Conservation (phyloP, 1,139 yeast genomes). For the Candida gigantensis region DNA sequence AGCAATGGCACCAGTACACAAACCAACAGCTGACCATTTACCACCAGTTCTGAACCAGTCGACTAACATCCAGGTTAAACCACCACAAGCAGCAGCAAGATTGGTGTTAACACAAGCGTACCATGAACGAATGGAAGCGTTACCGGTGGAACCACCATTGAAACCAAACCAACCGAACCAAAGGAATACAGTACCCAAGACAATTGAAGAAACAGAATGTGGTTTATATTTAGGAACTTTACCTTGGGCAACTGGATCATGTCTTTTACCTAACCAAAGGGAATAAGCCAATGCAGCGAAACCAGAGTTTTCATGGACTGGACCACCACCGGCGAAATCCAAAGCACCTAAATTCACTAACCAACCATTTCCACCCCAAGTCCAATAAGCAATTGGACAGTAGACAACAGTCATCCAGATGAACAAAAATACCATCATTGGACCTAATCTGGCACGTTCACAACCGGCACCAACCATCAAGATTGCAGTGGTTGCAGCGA, state of each 20-base stretch:
- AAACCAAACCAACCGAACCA: constrained; percentile 99
- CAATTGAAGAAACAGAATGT: constrained; percentile 84
- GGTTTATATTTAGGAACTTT: constrained; percentile 88
- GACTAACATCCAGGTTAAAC: constrained; percentile 88
- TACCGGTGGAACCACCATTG: constrained; percentile 97
- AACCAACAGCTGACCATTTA: constrained; percentile 93
- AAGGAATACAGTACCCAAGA: constrained; percentile 89
- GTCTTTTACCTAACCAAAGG: constrained; percentile 85
- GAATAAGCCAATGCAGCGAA: constrained; percentile 95
- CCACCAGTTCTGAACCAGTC: constrained; percentile 88
- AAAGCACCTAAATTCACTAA: constrained; percentile 75
- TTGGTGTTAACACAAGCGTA: constrained; percentile 92
- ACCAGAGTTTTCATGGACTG: constrained; percentile 94
- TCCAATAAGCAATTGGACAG: constrained; percentile 95
- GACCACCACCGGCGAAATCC: constrained; percentile 98
- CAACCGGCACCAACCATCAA: constrained; percentile 97
- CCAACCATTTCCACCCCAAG: constrained; percentile 96
- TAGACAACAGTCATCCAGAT: constrained; percentile 96
- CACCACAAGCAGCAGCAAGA: constrained; percentile 90
- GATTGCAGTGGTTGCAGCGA: constrained; percentile 88
- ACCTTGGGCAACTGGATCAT: constrained; percentile 70
- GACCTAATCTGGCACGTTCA: constrained; percentile 95
- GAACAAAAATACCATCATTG: constrained; percentile 92
- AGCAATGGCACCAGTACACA: constrained; percentile 91
- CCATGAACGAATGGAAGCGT: constrained; percentile 87